Evolutionary conservation across 345 rosid species (phyloP), one percentile per base, ranked within the genome.

Genomic region (Mangifera indica): DNA sequence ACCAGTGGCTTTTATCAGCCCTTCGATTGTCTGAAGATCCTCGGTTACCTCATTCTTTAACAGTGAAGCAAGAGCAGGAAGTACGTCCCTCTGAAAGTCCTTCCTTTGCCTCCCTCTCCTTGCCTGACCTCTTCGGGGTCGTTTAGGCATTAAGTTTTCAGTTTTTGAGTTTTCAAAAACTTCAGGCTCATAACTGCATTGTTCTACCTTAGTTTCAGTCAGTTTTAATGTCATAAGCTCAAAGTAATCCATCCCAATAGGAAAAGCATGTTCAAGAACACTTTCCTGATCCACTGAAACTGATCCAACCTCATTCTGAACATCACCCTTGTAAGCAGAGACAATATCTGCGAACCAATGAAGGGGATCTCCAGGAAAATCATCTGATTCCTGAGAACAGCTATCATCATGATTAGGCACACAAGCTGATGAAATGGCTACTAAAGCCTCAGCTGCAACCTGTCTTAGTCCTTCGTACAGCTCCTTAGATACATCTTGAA

Each of bases 11-110:
- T 82, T 86, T 69, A 91, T 82, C 69, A 89, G 80, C 72, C 89
- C 95, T 84, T 88, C 93, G 0, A 91, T 84, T 75, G 74, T 75
- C 29, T 85, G 91, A 73, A 92, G 80, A 83, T 91, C 97, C 59
- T 89, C 88, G 1, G 88, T 79, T 49, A 89, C 91, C 74, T 89
- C 93, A 52, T 83, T 83, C 76, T 83, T 89, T 6, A 89, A 85
- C 42, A 91, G 72, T 20, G 90, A 83, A 72, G 81, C 6, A 12
- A 92, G 85, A 60, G 87, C 81, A 0, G 95, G 93, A 70, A 89
- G 91, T 34, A 85, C 78, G 72, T 91, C 97, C 63, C 91, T 84
- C 73, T 88, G 97, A 61, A 91, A 91, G 77, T 91, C 93, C 82
- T 81, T 82, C 73, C 88, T 78, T 55, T 88, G 94, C 80, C 88